Percentiles rank a stretch among this genome's conserved stretches.
Evolutionary conservation across 441 rosid species (phyloP).

Genomic region (Syzygium malaccense): DNA sequence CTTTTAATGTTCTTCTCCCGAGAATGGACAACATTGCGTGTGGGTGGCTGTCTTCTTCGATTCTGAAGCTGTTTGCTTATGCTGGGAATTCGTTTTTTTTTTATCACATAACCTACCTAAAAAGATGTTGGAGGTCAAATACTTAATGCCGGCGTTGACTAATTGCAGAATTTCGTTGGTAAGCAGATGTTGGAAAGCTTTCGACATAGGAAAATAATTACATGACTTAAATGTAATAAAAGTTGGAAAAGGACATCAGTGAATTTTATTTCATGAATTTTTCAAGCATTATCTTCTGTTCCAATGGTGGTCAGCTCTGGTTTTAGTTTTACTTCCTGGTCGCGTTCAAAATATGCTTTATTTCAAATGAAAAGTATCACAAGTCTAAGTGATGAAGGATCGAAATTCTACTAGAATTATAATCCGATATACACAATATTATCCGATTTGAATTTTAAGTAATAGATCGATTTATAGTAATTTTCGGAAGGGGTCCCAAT

Average conservation of each 20-base stretch:
- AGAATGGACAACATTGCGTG: no score
- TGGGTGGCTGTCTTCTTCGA: neutral
- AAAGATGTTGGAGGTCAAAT: neutral
- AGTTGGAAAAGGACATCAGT: neutral
- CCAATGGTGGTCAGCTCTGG: neutral
- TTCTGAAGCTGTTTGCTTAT: neutral
- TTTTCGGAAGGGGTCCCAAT: neutral
- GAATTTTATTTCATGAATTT: neutral
- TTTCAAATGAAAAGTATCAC: neutral
- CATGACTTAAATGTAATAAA: neutral
- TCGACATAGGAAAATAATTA: neutral
- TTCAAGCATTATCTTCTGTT: neutral
- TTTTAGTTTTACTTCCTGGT: neutral
- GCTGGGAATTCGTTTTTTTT: neutral
- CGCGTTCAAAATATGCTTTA: neutral
- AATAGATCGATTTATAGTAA: neutral
- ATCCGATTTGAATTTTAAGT: neutral
- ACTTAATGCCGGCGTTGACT: neutral
- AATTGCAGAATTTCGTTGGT: neutral
- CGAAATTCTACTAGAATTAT: neutral
- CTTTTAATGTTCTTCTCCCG: no score
- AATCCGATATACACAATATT: neutral
- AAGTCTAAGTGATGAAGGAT: neutral
- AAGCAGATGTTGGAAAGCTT: neutral
- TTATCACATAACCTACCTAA: neutral